Conservation (phyloP, 179 eudicot species). For the Spergularia azorica region DNA sequence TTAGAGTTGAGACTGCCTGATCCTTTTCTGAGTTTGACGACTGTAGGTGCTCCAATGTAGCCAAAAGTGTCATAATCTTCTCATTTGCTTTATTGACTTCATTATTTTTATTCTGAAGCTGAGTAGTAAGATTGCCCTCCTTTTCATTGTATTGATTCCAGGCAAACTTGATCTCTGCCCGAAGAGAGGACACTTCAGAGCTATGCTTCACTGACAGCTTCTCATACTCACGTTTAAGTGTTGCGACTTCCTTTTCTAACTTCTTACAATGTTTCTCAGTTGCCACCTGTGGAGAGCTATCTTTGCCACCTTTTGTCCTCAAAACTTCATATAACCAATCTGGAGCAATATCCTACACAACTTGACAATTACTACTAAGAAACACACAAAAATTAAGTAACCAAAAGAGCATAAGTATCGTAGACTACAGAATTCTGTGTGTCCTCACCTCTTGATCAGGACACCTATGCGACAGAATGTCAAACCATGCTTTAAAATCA, state of each 20-base stretch:
- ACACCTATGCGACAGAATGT: conserved; percentile 45
- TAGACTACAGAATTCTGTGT: conserved; percentile 3
- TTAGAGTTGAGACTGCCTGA: conserved; percentile 32
- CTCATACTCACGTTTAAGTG: conserved; percentile 49
- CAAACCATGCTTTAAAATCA: conserved; percentile 58
- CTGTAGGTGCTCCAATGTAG: conserved; percentile 48
- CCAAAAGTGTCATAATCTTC: conserved; percentile 43
- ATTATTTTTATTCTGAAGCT: conserved; percentile 39
- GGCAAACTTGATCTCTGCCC: conserved; percentile 60
- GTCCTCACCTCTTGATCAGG: conserved; percentile 48
- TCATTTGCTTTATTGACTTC: conserved; percentile 53
- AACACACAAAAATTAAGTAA: neutral
- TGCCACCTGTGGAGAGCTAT: conserved; percentile 19
- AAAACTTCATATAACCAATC: conserved; percentile 22
- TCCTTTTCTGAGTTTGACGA: conserved; percentile 52
- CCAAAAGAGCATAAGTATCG: neutral
- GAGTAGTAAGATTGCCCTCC: conserved; percentile 48
- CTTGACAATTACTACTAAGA: conserved; percentile 2
- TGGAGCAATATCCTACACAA: conserved; percentile 41
- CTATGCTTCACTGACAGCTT: conserved; percentile 40
- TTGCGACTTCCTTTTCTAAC: conserved; percentile 43
- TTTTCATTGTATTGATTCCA: conserved; percentile 71
- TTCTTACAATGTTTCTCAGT: conserved; percentile 26
- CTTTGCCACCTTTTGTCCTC: conserved; percentile 20
- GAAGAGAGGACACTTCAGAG: conserved; percentile 55